phyloP scores from a whole-genome alignment of 495 filamentous ascomycete species.

The Trichoderma virens region DNA sequence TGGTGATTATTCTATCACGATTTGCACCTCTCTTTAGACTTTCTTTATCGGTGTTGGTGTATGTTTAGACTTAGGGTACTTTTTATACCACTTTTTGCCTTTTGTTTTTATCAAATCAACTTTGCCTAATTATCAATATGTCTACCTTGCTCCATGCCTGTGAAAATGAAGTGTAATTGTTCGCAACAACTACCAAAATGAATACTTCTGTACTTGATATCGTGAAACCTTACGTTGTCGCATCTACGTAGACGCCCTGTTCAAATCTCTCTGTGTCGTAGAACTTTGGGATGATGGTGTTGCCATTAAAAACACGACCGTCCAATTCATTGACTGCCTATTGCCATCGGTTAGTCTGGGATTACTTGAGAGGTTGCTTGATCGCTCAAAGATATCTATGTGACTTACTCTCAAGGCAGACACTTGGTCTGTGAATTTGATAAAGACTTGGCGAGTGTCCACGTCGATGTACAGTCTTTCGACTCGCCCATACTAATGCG shows the following conservation, averaged over 20 bases:
- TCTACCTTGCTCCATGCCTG: neutral
- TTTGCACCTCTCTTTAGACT: neutral
- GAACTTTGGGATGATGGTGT: slow-evolving; percentile 67
- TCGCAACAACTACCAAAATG: neutral
- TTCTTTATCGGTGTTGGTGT: slow-evolving; percentile 6
- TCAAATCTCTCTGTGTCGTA: slow-evolving; percentile 79
- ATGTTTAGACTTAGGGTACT: slow-evolving; percentile 7
- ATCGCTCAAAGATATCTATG: neutral
- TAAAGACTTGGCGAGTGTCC: slow-evolving; percentile 60
- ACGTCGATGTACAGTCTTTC: slow-evolving; percentile 71
- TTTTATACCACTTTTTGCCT: slow-evolving; percentile 7
- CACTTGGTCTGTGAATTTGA: slow-evolving; percentile 77
- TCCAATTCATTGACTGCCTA: slow-evolving; percentile 84
- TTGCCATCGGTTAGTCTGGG: slow-evolving; percentile 1
- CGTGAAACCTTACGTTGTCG: neutral
- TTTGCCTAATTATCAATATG: neutral
- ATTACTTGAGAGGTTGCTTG: neutral
- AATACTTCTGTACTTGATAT: neutral
- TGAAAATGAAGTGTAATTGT: neutral
- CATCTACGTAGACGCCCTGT: slow-evolving; percentile 47
- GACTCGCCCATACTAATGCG: slow-evolving; percentile 66
- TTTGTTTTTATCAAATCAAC: neutral
- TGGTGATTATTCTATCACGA: slow-evolving; percentile 7
- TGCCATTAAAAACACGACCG: slow-evolving; percentile 79
- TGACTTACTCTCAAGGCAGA: slow-evolving; percentile 69